These are phyloP conservation scores for Porphyrellus cyaneotinctus DNA, from an alignment of 768 basidiomycete species.

Conservation along the genomic window DNA sequence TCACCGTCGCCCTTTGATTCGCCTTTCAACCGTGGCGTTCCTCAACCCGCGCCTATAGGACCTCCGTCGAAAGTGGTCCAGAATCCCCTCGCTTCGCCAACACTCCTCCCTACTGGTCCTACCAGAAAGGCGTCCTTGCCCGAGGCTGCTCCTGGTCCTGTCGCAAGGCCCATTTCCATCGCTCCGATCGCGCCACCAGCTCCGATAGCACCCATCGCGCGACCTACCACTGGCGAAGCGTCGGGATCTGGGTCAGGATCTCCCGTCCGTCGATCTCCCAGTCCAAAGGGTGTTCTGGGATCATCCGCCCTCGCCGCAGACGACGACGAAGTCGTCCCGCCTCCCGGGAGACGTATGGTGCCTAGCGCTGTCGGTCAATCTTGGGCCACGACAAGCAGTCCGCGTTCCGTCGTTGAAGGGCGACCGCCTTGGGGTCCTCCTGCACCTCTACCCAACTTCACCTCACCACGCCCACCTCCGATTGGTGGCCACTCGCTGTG, in stretches of 20 bases:
- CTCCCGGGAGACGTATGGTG: slow-evolving; percentile 42
- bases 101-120: slow-evolving; percentile 43
- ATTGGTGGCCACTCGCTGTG: slow-evolving; percentile 38
- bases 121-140: slow-evolving; percentile 45
- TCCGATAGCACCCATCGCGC: slow-evolving; percentile 68
- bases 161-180: slow-evolving; percentile 42
- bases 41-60: slow-evolving; percentile 51
- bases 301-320: slow-evolving; percentile 76
- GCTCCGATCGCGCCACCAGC: slow-evolving; percentile 40
- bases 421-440: slow-evolving; percentile 48
- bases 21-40: slow-evolving; percentile 39
- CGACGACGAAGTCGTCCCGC: slow-evolving; percentile 72
- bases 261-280: slow-evolving; percentile 46
- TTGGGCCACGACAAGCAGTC: slow-evolving; percentile 46
- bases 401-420: slow-evolving; percentile 39
- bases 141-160: slow-evolving; percentile 52
- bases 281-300: slow-evolving; percentile 65
- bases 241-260: slow-evolving; percentile 60
- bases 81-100: slow-evolving; percentile 36
- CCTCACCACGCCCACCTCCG: slow-evolving; percentile 33
- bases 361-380: slow-evolving; percentile 41
- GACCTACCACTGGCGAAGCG: slow-evolving; percentile 35
- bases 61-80: slow-evolving; percentile 42
- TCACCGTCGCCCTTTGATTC: slow-evolving; percentile 52
- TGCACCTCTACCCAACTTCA: slow-evolving; percentile 33